Base-by-base conservation (phyloP, 1,284 basidiomycete genomes). In the Puccinia horiana region DNA sequence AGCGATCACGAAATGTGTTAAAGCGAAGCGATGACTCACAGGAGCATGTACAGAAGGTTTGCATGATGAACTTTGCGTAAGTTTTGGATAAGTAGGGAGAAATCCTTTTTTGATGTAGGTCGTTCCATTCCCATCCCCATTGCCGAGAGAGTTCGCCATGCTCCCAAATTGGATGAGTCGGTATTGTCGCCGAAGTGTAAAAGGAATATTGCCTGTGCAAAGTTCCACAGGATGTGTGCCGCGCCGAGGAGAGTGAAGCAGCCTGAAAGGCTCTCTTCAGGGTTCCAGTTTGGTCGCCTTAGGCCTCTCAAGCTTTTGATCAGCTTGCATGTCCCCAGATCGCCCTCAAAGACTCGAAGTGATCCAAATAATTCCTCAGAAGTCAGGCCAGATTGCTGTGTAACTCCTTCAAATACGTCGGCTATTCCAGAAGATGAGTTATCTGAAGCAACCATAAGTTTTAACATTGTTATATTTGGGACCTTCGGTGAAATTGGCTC, bases 361-460 rank as follows among this genome's bases (percentile, higher is more conserved):
- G 14, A 18, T 16, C 20, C 6, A 9, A 63, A 63, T 11, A 63
- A 63, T 26, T 63, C 61, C 35, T 32, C 12, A 26, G 14, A 6
- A 9, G 26, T 29, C 26, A 63, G n/a, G 35, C 61, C 61, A 32
- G 61, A 11, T 32, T 63, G 61, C 6, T 58, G 8, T 8, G 29
- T 23, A 8, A 58, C 23, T 23, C 9, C 6, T 32, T 75, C 49
- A 56, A 75, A 26, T 4, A 75, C 52, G 29, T 75, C 9, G 5
- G 26, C 73, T 29, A 75, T 35, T 8, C 73, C 73, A 8, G 49
- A 75, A 47, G 20, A 75, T 75, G 29, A 54, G 54, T n/a, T n/a
- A n/a, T n/a, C n/a, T n/a, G n/a, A n/a, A n/a, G n/a, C n/a, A n/a
- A n/a, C n/a, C n/a, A n/a, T n/a, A n/a, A n/a, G n/a, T n/a, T n/a